Evolutionary conservation across 805 yeast species (phyloP).

Genomic region (Ogataea neopini): DNA sequence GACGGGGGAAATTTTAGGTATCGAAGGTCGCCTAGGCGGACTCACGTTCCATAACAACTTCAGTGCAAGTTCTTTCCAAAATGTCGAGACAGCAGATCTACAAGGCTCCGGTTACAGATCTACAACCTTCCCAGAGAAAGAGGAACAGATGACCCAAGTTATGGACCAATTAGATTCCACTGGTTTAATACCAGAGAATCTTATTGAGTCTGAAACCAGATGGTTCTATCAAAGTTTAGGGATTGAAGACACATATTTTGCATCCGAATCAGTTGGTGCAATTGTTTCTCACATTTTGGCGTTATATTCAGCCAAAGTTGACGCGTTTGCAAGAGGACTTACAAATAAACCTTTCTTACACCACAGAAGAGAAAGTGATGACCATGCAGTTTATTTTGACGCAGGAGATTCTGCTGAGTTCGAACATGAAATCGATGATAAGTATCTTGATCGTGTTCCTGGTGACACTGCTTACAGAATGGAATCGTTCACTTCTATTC

Average conservation of each 20-base stretch:
- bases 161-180: conserved; percentile 76
- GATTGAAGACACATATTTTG: conserved; percentile 89
- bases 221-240: conserved; percentile 91
- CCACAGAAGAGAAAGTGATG: conserved; percentile 75
- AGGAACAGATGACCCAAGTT: conserved; percentile 76
- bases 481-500: conserved; percentile 75
- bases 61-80: conserved; percentile 37
- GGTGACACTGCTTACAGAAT: conserved; percentile 55
- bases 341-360: conserved; percentile 61
- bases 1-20: conserved; percentile 3
- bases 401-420: conserved; percentile 52
- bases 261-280: conserved; percentile 76
- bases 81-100: conserved; percentile 33
- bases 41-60: conserved; percentile 39
- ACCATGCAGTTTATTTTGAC: conserved; percentile 91
- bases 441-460: conserved; percentile 62
- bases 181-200: conserved; percentile 86
- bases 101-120: conserved; percentile 63
- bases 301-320: conserved; percentile 88
- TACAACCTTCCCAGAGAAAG: conserved; percentile 76
- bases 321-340: conserved; percentile 71
- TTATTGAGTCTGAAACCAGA: conserved; percentile 81
- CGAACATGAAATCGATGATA: conserved; percentile 79
- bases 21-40: conserved; percentile 18
- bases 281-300: conserved; percentile 86